Base-by-base conservation (phyloP, 495 filamentous ascomycete genomes). In the Choiromyces venosus region DNA sequence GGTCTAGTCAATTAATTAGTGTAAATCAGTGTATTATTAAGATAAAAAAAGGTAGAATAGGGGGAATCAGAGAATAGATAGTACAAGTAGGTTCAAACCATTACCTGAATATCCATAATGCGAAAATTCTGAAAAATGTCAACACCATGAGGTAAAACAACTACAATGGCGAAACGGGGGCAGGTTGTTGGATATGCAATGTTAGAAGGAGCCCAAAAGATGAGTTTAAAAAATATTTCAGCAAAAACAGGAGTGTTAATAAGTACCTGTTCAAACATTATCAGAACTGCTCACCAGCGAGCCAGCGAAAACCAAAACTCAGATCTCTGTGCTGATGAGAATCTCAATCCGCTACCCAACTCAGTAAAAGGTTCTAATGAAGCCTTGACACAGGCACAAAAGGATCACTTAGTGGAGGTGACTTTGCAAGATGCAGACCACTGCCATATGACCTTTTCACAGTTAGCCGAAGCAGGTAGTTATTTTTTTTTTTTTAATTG, bases 401-500 rank as follows among this genome's bases (percentile, higher is more conserved):
- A 74, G 36, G 56, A 74, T 33, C 69, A 69, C 33, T 66, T 74
- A 7, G 72, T 74, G 8, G 73, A 74, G 61, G 19, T 74, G 4
- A 66, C 73, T 33, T 67, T 70, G 19, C 67, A 73, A 29, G 73
- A 74, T 64, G 68, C 69, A 18, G 38, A 74, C 12, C 73, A 74
- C 10, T 65, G 71, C 61, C 71, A 42, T n/a, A 74, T 74, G 73
- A 73, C 69, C 6, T 74, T 72, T 65, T 40, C 65, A 33, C 65
- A 66, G 66, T 66, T 74, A 61, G 73, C 73, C n/a, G 67, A 74
- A 74, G 73, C 67, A 74, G 73, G 73, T 74, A 65, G 35, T 72
- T 73, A 35, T 37, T 66, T 73, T 68, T 42, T 46, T 46, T 67
- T 4, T 37, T 36, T 36, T 67, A 33, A 7, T 42, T 1, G 16